phyloP scores from a whole-genome alignment of 306 rosid genomes.

The Betula pendula region DNA sequence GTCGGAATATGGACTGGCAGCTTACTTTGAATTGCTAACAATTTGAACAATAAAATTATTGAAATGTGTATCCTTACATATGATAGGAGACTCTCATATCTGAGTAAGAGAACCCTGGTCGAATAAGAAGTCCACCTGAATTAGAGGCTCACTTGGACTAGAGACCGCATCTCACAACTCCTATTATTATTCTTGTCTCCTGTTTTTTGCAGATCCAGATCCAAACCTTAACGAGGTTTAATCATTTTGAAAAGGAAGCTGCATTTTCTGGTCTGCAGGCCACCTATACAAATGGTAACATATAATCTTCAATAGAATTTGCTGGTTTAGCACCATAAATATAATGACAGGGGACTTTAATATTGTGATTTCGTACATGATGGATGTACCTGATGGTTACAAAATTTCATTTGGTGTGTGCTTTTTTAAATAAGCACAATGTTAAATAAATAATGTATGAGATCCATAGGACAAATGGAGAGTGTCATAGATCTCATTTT shows the following conservation, averaged over 20 bases:
- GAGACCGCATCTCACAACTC: too few species aligned
- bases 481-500: constrained; percentile 46
- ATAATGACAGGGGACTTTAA: neutral
- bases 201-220: too few species aligned
- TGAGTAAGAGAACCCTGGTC: too few species aligned
- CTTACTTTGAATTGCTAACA: too few species aligned
- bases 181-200: too few species aligned
- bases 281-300: constrained; percentile 25
- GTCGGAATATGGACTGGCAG: too few species aligned
- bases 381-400: neutral
- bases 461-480: constrained; percentile 43
- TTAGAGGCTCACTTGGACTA: too few species aligned
- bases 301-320: constrained; percentile 7
- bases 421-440: neutral
- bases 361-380: constrained; percentile 4
- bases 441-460: neutral
- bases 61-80: too few species aligned
- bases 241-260: constrained; percentile 13
- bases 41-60: too few species aligned
- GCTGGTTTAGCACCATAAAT: constrained; percentile 11
- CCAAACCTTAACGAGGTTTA: too few species aligned
- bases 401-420: neutral
- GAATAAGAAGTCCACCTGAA: too few species aligned
- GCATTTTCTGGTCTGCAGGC: constrained; percentile 26
- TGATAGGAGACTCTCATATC: too few species aligned